These are phyloP conservation scores for Cryptococcus hybrid DNA, from an alignment of 1,284 basidiomycete species.

Conservation along the genomic window DNA sequence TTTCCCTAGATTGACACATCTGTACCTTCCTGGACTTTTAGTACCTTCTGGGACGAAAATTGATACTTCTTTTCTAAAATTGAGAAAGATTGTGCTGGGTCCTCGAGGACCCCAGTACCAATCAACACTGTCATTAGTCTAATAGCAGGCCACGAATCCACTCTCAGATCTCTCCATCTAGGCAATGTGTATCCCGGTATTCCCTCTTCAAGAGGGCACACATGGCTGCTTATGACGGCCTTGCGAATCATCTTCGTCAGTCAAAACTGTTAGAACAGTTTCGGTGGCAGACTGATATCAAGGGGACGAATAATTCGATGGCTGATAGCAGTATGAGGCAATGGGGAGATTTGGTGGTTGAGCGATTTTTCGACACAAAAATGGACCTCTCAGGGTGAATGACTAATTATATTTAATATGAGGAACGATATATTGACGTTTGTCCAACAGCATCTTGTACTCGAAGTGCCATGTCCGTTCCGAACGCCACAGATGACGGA, in stretches of 20 bases:
- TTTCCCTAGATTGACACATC: slow-evolving; percentile 31
- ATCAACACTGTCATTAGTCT: slow-evolving; percentile 12
- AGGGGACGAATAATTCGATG: slow-evolving; percentile 3
- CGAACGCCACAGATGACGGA: not conserved
- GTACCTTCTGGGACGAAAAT: slow-evolving; percentile 15
- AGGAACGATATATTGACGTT: not conserved
- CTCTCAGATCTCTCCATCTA: slow-evolving; percentile 18
- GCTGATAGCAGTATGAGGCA: not conserved
- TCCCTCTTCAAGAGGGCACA: not conserved
- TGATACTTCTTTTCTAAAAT: slow-evolving; percentile 2
- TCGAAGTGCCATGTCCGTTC: not conserved
- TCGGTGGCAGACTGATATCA: slow-evolving; percentile 8
- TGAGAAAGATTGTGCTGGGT: slow-evolving; percentile 21
- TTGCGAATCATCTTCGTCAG: slow-evolving; percentile 6
- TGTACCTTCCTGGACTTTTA: slow-evolving; percentile 24
- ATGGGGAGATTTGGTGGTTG: not conserved
- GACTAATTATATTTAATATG: not conserved
- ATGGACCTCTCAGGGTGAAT: not conserved
- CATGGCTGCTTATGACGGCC: not conserved
- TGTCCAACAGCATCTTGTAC: not conserved
- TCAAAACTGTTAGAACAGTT: slow-evolving; percentile 19
- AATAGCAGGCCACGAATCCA: slow-evolving; percentile 8
- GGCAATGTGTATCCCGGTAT: slow-evolving; percentile 11
- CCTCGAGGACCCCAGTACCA: slow-evolving; percentile 22
- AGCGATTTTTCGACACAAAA: not conserved